phyloP scores from a whole-genome alignment of 2,329 filamentous ascomycete genomes.

The Sporothrix curviconia region DNA sequence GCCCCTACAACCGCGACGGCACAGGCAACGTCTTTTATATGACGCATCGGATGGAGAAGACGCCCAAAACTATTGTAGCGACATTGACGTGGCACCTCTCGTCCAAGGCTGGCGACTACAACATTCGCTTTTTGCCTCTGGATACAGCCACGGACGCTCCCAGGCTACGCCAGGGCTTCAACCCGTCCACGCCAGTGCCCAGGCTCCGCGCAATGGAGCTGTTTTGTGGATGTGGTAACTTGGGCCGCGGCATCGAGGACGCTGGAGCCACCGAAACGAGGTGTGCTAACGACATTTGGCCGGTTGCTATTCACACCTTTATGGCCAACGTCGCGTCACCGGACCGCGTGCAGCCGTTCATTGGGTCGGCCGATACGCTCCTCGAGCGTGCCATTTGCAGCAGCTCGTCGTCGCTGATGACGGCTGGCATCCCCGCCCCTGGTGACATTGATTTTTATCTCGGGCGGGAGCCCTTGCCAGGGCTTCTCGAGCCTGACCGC shows the following conservation, averaged over 20 bases:
- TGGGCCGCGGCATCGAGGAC: slow-evolving; percentile 71
- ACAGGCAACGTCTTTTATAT: slow-evolving; percentile 62
- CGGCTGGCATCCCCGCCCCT: slow-evolving; percentile 43
- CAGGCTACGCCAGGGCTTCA: slow-evolving; percentile 48
- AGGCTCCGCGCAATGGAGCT: slow-evolving; percentile 60
- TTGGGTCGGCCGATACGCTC: slow-evolving; percentile 67
- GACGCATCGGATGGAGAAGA: slow-evolving; percentile 27
- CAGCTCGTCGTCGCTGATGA: neutral
- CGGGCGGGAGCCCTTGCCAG: slow-evolving; percentile 69
- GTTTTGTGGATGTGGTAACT: slow-evolving; percentile 72
- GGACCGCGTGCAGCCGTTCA: slow-evolving; percentile 46
- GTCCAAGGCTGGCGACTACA: neutral
- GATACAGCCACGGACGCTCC: neutral
- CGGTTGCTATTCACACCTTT: slow-evolving; percentile 63
- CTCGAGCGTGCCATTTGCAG: slow-evolving; percentile 51
- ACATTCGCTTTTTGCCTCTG: neutral
- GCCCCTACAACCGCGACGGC: slow-evolving; percentile 60
- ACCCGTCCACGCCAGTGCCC: slow-evolving; percentile 32
- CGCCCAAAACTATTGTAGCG: neutral
- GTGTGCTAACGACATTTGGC: slow-evolving; percentile 62
- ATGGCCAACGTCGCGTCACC: slow-evolving; percentile 53
- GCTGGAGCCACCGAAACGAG: slow-evolving; percentile 57
- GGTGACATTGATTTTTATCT: slow-evolving; percentile 63
- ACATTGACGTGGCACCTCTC: neutral
- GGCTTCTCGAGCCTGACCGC: slow-evolving; percentile 63